Evolutionary conservation across 148 eudicot genomes (phyloP), one percentile per base, ranked within the genome.

Genomic region (Euryodendron excelsum): DNA sequence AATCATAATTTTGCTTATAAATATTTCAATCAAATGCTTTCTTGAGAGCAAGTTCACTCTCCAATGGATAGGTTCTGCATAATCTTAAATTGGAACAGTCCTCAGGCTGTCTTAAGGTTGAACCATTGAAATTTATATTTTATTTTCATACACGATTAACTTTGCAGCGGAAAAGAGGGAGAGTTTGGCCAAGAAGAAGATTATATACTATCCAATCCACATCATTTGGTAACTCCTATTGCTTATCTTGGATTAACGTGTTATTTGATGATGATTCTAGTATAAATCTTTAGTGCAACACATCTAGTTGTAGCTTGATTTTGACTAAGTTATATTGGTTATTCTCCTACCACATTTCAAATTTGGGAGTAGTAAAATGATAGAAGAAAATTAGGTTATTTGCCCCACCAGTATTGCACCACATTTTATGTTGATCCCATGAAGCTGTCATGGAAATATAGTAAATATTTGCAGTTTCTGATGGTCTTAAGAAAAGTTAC

Each of bases 131-230:
- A 28, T 2, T 37, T 78, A 27, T 5, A 34, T 50, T 27, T 59
- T 12, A 47, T 47, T 17, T 64, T n/a, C 30, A 10, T 39, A 30
- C 50, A 15, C 52, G 50, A 48, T 37, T 45, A n/a, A 48, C n/a
- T 77, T 75, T 87, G 94, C 95, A 96, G 99, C 66, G 93, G 97
- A 80, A 93, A 92, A 84, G 99, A 96, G 75, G 91, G 92, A 80
- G 98, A 93, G 77, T 85, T 87, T 56, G 89, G 86, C 60, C 93
- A 86, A 82, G 98, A 93, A 76, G 99, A 96, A 39, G 99, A 93
- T 77, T 91, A 88, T 75, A 80, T 96, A 45, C 84, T 96, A 80
- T 93, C 99, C 72, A 96, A 90, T 82, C 99, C 99, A 21, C 93
- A 96, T 88, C 98, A 96, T 87, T 81, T 96, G 99, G 99, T 96